Evolutionary conservation across 495 filamentous ascomycete species (phyloP), one percentile per base, ranked within the genome.

Genomic region (Penicillium mononematosum): DNA sequence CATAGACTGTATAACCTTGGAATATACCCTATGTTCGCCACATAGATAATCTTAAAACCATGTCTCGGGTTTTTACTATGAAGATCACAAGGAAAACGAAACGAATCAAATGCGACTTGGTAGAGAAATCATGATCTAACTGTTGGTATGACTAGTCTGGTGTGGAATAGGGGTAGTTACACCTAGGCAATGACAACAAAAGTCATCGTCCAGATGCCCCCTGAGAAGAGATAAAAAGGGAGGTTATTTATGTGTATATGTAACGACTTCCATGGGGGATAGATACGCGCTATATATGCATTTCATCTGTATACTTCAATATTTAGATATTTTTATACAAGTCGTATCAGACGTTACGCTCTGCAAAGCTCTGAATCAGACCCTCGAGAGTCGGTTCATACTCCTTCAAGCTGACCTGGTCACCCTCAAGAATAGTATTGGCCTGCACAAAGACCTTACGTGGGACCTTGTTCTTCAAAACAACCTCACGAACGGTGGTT

Each of bases 361-460:
- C 94, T 0, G 83, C 91, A 81, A 83, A 98, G 72, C 92, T 96
- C 78, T 89, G 81, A 51, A 98, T 90, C 78, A 98, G 82, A 8
- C 93, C 93, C 68, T 94, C 86, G 9, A 85, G 75, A 0, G 84
- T 90, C 1, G 91, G 81, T 62, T 96, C 93, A 76, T 98, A 98
- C 73, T 98, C 91, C 74, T 84, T 90, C 70, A 96, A 69, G 20
- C 74, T 81, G 17, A 96, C 90, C 70, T 84, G 81, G 36, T 88
- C 90, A 12, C 86, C 87, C 50, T 86, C 80, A 17, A 84, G 77
- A 46, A 91, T 69, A 8, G 94, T 97, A 75, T 96, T 98, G 34
- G 89, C 91, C 75, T 96, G 91, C 17, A 98, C 92, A 74, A 96
- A 98, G 41, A 96, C 87, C 79, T 97, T 98, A 54, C 94, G 81